Percentiles rank a stretch among this genome's conserved stretches.
phyloP scores from a whole-genome alignment of 1,284 basidiomycete genomes.

The Stereum hirsutum region DNA sequence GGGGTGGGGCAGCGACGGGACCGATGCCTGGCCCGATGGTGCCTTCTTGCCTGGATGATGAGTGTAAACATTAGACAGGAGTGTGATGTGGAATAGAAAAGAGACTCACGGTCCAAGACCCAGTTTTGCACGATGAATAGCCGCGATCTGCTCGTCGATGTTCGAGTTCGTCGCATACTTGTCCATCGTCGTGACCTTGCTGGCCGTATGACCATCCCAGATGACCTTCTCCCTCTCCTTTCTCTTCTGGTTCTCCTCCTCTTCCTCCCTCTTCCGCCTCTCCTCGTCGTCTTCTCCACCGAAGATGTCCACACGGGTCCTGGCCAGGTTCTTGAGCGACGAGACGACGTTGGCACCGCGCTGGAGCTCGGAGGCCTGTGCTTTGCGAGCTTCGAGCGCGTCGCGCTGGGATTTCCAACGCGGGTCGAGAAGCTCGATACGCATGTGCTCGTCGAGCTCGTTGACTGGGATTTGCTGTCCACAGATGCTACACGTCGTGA shows the following conservation, averaged over 20 bases:
- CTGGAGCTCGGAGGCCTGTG: slow-evolving; percentile 83
- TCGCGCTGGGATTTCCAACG: slow-evolving; percentile 95
- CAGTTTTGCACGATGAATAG: slow-evolving; percentile 84
- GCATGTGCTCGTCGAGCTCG: slow-evolving; percentile 96
- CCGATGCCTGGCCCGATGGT: slow-evolving; percentile 81
- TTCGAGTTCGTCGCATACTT: slow-evolving; percentile 88
- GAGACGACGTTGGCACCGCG: slow-evolving; percentile 88
- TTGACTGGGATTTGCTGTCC: slow-evolving; percentile 90
- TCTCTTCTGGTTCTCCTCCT: slow-evolving; percentile 68
- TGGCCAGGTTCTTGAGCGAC: slow-evolving; percentile 85
- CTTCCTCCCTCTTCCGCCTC: slow-evolving; percentile 75
- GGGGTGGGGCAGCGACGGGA: slow-evolving; percentile 60
- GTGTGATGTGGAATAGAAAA: slow-evolving; percentile 3
- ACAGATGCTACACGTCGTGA: slow-evolving; percentile 89
- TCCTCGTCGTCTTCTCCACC: slow-evolving; percentile 88
- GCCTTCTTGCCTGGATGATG: slow-evolving; percentile 46
- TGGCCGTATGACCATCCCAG: slow-evolving; percentile 93
- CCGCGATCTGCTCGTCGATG: slow-evolving; percentile 92
- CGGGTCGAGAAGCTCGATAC: slow-evolving; percentile 96
- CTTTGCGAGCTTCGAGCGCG: slow-evolving; percentile 77
- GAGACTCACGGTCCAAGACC: slow-evolving; percentile 70
- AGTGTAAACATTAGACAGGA: slow-evolving; percentile 2
- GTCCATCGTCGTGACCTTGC: slow-evolving; percentile 81
- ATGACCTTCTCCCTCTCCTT: slow-evolving; percentile 87
- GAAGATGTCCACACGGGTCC: slow-evolving; percentile 91